Percentiles rank a stretch among this genome's conserved stretches.
These are phyloP conservation scores for Moniliella sp. DNA, from an alignment of 1,284 basidiomycete genomes.

Conservation along the genomic window DNA sequence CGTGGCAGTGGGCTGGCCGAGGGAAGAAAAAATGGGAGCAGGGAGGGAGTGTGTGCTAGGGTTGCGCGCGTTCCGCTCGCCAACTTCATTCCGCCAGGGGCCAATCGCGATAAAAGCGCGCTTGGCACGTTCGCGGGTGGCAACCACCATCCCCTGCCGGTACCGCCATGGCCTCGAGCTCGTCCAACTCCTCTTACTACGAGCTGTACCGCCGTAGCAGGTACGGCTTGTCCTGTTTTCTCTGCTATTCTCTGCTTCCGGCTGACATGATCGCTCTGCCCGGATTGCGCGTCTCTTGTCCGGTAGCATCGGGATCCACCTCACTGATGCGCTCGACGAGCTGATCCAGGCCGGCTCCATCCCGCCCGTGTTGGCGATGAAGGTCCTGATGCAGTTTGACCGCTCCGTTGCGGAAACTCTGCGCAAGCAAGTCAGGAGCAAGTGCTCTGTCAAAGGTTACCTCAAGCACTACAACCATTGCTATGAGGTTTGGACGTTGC, in stretches of 20 bases:
- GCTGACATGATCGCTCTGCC: no score
- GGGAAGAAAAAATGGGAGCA: no score
- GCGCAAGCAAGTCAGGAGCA: slow-evolving; percentile 24
- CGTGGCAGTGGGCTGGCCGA: no score
- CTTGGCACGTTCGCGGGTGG: no score
- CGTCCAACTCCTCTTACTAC: no score
- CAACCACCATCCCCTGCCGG: no score
- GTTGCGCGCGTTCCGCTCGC: no score
- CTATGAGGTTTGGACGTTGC: slow-evolving; percentile 33
- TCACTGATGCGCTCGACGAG: slow-evolving; percentile 96
- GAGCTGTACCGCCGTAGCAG: slow-evolving; percentile 6
- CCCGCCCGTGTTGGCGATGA: slow-evolving; percentile 89
- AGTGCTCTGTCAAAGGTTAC: slow-evolving; percentile 25
- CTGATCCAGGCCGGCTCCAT: slow-evolving; percentile 90
- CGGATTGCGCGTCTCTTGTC: background rate
- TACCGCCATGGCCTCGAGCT: no score
- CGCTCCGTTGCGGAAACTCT: slow-evolving; percentile 30
- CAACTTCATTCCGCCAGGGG: no score
- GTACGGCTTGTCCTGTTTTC: slow-evolving; percentile 1
- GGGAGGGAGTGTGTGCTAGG: no score
- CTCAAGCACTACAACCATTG: slow-evolving; percentile 27
- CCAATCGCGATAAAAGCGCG: no score
- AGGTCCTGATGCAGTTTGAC: slow-evolving; percentile 48
- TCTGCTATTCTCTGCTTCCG: background rate
- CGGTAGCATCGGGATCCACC: slow-evolving; percentile 71